These are phyloP conservation scores for peach (Prunus persica) DNA, from an alignment of 306 rosid genomes.

Conservation along the genomic window Prunus_persica_NCBIv2 NC_034015.1:2792501-2793000, in stretches of 20 bases:
- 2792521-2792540: not conserved
- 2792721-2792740: slow-evolving; percentile 89
- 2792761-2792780: slow-evolving; percentile 75
- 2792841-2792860: slow-evolving; percentile 1
- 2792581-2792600: not conserved
- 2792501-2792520: slow-evolving; percentile 37
- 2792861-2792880: slow-evolving; percentile 1
- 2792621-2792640: not conserved
- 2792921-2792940: not conserved
- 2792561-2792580: not conserved
- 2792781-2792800: slow-evolving; percentile 99
- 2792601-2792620: not conserved
- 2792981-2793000: not conserved
- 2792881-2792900: not conserved
- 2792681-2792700: not conserved
- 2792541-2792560: not conserved
- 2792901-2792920: not conserved
- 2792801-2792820: slow-evolving; percentile 27
- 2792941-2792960: not conserved
- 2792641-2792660: not conserved
- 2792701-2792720: slow-evolving; percentile 30
- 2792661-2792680: not conserved
- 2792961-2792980: not conserved
- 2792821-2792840: not conserved
- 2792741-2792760: slow-evolving; percentile 74